Percentiles rank a stretch among this genome's conserved stretches.
phyloP scores from a whole-genome alignment of 805 yeast species.

The Barnettozyma sp. region DNA sequence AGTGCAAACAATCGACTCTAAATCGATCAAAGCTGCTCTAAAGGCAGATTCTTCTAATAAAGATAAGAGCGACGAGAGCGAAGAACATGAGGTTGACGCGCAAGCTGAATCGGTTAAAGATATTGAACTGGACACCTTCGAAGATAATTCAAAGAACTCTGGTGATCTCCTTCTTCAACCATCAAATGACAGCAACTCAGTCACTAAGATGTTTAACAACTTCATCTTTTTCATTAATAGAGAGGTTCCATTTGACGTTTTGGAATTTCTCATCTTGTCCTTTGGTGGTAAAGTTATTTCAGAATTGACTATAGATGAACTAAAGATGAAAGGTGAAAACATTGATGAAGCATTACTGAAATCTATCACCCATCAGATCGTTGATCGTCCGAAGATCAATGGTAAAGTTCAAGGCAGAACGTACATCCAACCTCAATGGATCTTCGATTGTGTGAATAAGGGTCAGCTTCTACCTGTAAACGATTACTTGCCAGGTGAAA shows the following conservation, averaged over 20 bases:
- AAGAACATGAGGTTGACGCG: slow-evolving; percentile 27
- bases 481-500: slow-evolving; percentile 87
- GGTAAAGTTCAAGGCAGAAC: slow-evolving; percentile 85
- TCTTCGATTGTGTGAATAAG: slow-evolving; percentile 85
- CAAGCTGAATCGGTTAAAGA: slow-evolving; percentile 36
- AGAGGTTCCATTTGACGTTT: slow-evolving; percentile 88
- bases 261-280: slow-evolving; percentile 81
- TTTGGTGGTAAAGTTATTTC: slow-evolving; percentile 82
- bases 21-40: slow-evolving; percentile 49
- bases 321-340: slow-evolving; percentile 31
- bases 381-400: slow-evolving; percentile 80
- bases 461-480: slow-evolving; percentile 67
- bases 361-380: slow-evolving; percentile 84
- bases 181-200: slow-evolving; percentile 45
- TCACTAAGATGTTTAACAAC: slow-evolving; percentile 60
- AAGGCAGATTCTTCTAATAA: slow-evolving; percentile 33
- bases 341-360: slow-evolving; percentile 48
- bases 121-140: slow-evolving; percentile 63
- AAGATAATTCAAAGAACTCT: slow-evolving; percentile 50
- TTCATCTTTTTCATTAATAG: slow-evolving; percentile 86
- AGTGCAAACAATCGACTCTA: slow-evolving; percentile 29
- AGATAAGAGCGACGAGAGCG: slow-evolving; percentile 30
- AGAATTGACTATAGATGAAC: slow-evolving; percentile 81
- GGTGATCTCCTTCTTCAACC: slow-evolving; percentile 76
- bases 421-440: slow-evolving; percentile 97